These are phyloP conservation scores for Pseudopyricularia javanii DNA, from an alignment of 2,329 filamentous ascomycete species.

Conservation along the genomic window DNA sequence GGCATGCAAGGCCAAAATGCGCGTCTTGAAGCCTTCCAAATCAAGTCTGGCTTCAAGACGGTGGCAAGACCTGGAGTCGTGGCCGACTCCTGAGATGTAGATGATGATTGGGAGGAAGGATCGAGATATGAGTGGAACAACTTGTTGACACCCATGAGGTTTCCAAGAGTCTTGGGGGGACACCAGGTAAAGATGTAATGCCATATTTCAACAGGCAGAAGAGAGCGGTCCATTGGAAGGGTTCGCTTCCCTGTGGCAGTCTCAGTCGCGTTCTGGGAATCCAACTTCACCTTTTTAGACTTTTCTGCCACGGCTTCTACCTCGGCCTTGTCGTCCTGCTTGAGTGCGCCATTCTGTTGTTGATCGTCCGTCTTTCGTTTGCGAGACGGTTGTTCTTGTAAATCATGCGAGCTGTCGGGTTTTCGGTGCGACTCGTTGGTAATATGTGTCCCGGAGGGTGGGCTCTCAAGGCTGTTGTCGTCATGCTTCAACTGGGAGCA, in stretches of 20 bases:
- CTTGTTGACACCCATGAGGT: constrained; percentile 55
- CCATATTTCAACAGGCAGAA: constrained; percentile 52
- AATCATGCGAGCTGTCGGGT: not conserved
- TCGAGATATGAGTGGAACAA: constrained; percentile 50
- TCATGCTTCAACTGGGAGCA: not conserved
- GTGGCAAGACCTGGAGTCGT: not conserved
- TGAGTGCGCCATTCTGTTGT: not conserved
- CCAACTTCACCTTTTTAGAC: constrained; percentile 17
- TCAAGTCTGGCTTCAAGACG: constrained; percentile 42
- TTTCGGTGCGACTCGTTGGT: not conserved
- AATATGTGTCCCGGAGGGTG: not conserved
- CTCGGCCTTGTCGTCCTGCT: not conserved
- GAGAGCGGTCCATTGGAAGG: constrained; percentile 10
- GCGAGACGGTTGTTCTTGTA: not conserved
- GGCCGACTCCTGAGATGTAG: not conserved
- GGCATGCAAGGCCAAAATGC: constrained; percentile 56
- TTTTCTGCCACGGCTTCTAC: constrained; percentile 2
- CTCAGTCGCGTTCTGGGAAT: not conserved
- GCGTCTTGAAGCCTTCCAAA: constrained; percentile 62
- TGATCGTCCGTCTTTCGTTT: constrained; percentile 1
- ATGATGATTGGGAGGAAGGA: constrained; percentile 18
- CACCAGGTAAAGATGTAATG: constrained; percentile 57
- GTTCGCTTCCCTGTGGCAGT: not conserved
- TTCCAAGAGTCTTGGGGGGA: constrained; percentile 50
- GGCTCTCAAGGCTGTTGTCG: not conserved